phyloP scores from a whole-genome alignment of 768 basidiomycete genomes.

The Auricularia sp. region DNA sequence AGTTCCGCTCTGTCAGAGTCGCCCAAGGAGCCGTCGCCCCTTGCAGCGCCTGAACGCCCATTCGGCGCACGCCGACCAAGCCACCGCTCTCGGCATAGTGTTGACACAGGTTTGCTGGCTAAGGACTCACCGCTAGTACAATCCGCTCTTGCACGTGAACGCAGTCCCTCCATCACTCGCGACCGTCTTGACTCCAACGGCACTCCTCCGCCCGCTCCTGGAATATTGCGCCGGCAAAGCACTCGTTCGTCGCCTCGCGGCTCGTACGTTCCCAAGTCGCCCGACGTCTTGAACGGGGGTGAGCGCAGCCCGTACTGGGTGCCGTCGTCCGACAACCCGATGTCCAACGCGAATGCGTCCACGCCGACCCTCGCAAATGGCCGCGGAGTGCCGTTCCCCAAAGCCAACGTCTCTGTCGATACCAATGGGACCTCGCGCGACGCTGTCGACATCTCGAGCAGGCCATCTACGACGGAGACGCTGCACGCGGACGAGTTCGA shows the following conservation, averaged over 20 bases:
- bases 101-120: conserved; percentile 44
- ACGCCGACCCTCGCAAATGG: background rate
- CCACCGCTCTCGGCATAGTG: conserved; percentile 54
- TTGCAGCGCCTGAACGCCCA: conserved; percentile 18
- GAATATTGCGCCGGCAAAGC: background rate
- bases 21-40: background rate
- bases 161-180: background rate
- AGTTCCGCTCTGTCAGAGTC: background rate
- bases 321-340: background rate
- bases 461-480: background rate
- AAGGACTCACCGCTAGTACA: conserved; percentile 28
- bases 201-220: background rate
- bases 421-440: background rate
- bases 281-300: background rate
- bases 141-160: background rate
- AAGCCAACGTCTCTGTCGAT: background rate
- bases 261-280: conserved; percentile 3
- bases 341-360: background rate
- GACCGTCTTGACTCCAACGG: background rate
- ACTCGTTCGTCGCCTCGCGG: conserved; percentile 3
- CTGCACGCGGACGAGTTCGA: background rate
- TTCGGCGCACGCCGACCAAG: conserved; percentile 43
- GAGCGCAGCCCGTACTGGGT: background rate
- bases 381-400: background rate
- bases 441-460: background rate